A percentile compares a stretch with the other conserved stretches of the same genome.
Conservation (phyloP, 306 rosid genomes). For the Sindora glabra region DNA sequence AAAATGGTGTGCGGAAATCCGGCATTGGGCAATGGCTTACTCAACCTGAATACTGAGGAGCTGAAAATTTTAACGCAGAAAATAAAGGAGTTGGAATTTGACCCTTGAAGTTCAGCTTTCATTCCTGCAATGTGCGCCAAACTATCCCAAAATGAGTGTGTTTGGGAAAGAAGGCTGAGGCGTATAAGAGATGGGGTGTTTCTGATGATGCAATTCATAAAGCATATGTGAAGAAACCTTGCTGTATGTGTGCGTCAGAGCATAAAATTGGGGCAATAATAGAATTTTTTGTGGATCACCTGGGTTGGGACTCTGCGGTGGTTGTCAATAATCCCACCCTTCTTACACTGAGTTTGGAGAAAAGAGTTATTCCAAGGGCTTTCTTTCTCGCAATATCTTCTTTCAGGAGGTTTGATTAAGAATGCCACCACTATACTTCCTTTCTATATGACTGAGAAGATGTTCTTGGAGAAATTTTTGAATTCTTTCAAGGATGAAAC, state of each 20-base stretch:
- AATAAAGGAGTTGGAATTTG: slow-evolving; percentile 16
- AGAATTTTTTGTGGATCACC: slow-evolving; percentile 15
- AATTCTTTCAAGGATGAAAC: neutral
- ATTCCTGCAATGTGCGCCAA: slow-evolving; percentile 3
- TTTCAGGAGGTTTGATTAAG: slow-evolving; percentile 1
- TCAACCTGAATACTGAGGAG: neutral
- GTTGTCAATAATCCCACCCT: neutral
- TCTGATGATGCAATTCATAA: slow-evolving; percentile 8
- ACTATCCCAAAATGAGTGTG: neutral
- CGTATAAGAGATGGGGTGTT: slow-evolving; percentile 26
- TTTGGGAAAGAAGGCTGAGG: slow-evolving; percentile 18
- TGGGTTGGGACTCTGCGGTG: slow-evolving; percentile 19
- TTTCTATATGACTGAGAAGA: neutral
- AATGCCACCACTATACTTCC: neutral
- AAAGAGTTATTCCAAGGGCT: slow-evolving; percentile 26
- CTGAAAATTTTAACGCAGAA: neutral
- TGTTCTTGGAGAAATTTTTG: slow-evolving; percentile 16
- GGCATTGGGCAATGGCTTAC: neutral
- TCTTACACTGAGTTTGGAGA: slow-evolving; percentile 16
- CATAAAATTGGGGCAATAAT: slow-evolving; percentile 12
- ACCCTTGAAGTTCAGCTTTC: slow-evolving; percentile 8
- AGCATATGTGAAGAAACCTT: slow-evolving; percentile 16
- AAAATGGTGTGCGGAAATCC: neutral
- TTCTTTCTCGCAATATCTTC: slow-evolving; percentile 15
- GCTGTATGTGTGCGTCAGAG: slow-evolving; percentile 19